Evolutionary conservation across 257 asterid species (phyloP).

Genomic region (Fraxinus anomala): DNA sequence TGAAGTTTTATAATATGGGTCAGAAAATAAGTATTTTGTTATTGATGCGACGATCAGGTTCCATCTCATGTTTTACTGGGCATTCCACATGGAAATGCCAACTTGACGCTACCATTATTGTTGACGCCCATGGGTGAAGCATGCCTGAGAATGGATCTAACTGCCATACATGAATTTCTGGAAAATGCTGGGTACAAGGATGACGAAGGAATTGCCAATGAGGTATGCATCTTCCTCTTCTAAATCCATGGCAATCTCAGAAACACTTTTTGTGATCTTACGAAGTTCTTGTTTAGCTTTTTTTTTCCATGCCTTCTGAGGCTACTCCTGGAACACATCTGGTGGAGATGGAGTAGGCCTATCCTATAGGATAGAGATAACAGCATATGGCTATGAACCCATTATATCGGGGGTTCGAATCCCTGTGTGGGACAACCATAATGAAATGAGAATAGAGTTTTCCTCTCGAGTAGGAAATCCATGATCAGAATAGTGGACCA

Average conservation of each 20-base stretch:
- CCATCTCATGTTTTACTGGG: slow-evolving; percentile 84
- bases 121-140: slow-evolving; percentile 93
- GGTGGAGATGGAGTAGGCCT: background rate
- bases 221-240: slow-evolving; percentile 46
- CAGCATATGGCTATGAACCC: background rate
- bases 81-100: slow-evolving; percentile 53
- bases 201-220: slow-evolving; percentile 86
- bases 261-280: background rate
- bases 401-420: background rate
- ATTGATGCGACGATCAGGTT: slow-evolving; percentile 47
- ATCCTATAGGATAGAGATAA: background rate
- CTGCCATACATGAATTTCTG: slow-evolving; percentile 78
- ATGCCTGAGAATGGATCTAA: slow-evolving; percentile 88
- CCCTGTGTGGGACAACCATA: too few species aligned
- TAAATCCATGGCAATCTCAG: background rate
- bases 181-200: slow-evolving; percentile 86
- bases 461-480: too few species aligned
- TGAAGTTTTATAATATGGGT: background rate
- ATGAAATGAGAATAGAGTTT: too few species aligned
- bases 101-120: slow-evolving; percentile 31
- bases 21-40: background rate
- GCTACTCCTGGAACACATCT: background rate
- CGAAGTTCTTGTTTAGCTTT: background rate
- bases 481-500: too few species aligned
- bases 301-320: background rate